Base-by-base conservation (phyloP, 257 asterid species). In the Solanum tarijense region DNA sequence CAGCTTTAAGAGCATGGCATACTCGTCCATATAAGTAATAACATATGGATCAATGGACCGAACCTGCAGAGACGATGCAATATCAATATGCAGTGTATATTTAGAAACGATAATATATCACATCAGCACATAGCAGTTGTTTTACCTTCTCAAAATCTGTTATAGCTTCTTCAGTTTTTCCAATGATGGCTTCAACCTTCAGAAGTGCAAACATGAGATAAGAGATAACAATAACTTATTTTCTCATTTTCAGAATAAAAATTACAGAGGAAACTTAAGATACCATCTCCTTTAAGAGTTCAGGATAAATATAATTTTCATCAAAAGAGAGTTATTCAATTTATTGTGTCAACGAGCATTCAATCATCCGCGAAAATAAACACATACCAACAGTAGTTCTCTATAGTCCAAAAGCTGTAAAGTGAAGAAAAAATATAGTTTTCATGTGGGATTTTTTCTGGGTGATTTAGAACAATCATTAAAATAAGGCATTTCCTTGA, bases 1-100 rank as follows among this genome's bases (percentile, higher is more conserved):
- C 88, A 92, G 91, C 95, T 97, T 97, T 87, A 97, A 95, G 89
- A 97, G 98, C 98, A 97, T 93, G n/a, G 99, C 98, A 91, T 97
- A 97, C 95, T 97, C 99, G 89, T 97, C 99, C 99, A 97, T 97
- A 76, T 96, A 94, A 34, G 99, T 95, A 84, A 95, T 83, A 78
- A 93, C 91, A 85, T 91, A 93, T 78, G 99, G 98, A 94, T 96
- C 98, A 86, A 95, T 92, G 35, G 93, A 94, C 84, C 98, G 94
- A 87, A 93, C 99, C 99, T 97, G 96, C 29, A 90, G 86, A 89
- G 88, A 85, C 27, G 29, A 81, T 48, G n/a, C 68, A 29, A 48
- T 46, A 52, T 48, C 32, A 76, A 18, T 16, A 58, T 68, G 74
- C 60, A 89, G 46, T 25, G 69, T 43, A 38, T 41, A 16, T 58